Evolutionary conservation across 1,139 yeast genomes (phyloP).

Genomic region (Debaryomycetaceae sp.): DNA sequence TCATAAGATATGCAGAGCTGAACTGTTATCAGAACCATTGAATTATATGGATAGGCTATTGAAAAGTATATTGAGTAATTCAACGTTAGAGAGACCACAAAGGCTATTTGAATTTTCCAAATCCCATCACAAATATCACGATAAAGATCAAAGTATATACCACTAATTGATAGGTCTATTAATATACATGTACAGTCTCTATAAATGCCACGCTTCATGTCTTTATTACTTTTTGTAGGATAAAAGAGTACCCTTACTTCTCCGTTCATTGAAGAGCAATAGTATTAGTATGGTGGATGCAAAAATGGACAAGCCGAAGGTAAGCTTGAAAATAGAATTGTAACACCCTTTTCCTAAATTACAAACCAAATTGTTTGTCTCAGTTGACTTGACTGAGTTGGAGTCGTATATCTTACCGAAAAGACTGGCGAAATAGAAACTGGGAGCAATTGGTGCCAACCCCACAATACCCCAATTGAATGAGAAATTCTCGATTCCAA

Average conservation of each 20-base stretch:
- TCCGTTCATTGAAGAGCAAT: constrained; percentile 20
- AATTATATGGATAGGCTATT: no score
- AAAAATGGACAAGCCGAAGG: constrained; percentile 26
- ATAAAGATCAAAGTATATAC: no score
- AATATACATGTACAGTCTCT: not conserved
- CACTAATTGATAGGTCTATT: no score
- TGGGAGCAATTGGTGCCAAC: constrained; percentile 52
- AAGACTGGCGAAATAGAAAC: constrained; percentile 45
- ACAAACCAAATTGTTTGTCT: constrained; percentile 24
- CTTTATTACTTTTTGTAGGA: not conserved
- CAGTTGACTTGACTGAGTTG: constrained; percentile 21
- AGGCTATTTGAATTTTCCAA: not conserved
- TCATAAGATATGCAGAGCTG: not conserved
- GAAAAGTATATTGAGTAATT: no score
- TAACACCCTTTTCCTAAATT: constrained; percentile 42
- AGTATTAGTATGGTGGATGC: constrained; percentile 19
- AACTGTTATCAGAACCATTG: not conserved
- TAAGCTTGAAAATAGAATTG: constrained; percentile 34
- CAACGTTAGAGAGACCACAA: not conserved
- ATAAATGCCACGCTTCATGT: not conserved
- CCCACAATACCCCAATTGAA: constrained; percentile 58
- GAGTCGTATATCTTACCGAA: constrained; percentile 54
- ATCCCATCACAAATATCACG: not conserved
- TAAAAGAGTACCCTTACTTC: not conserved
- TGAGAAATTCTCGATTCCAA: constrained; percentile 54